phyloP scores from a whole-genome alignment of 805 yeast genomes.

The Kodamaea kakaduensis region DNA sequence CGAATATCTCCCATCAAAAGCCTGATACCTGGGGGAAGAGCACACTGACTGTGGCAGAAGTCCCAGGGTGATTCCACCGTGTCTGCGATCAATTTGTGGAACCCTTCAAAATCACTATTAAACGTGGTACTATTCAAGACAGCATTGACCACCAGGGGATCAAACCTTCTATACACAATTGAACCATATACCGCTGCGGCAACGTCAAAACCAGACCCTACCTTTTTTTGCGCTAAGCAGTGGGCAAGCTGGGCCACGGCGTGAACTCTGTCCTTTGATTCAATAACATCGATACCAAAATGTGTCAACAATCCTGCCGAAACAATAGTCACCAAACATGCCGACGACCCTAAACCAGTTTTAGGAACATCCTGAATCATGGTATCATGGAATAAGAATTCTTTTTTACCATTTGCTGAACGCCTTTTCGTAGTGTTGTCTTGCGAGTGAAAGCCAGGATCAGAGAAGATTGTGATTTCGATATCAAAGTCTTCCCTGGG shows the following conservation, averaged over 20 bases:
- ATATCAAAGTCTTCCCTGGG: conserved; percentile 31
- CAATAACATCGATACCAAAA: conserved; percentile 23
- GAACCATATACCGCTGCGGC: conserved; percentile 95
- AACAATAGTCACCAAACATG: conserved; percentile 82
- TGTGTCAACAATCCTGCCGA: conserved; percentile 62
- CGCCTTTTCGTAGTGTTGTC: conserved; percentile 34
- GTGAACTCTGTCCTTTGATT: conserved; percentile 47
- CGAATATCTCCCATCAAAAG: conserved; percentile 89
- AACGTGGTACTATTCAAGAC: conserved; percentile 22
- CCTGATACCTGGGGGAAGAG: conserved; percentile 64
- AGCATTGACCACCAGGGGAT: conserved; percentile 46
- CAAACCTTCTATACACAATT: conserved; percentile 73
- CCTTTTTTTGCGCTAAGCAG: conserved; percentile 89
- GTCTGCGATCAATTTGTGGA: conserved; percentile 13
- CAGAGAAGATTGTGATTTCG: conserved; percentile 68
- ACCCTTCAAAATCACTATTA: neutral
- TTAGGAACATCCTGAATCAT: conserved; percentile 75
- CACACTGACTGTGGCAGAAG: conserved; percentile 49
- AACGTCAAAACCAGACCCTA: conserved; percentile 96
- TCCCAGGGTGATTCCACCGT: conserved; percentile 56
- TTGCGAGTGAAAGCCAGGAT: conserved; percentile 86
- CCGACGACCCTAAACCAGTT: conserved; percentile 95
- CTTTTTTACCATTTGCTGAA: conserved; percentile 33
- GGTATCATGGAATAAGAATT: conserved; percentile 56
- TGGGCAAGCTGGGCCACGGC: conserved; percentile 87